Evolutionary conservation across 805 yeast genomes (phyloP).

Genomic region (Wickerhamomyces bovis): DNA sequence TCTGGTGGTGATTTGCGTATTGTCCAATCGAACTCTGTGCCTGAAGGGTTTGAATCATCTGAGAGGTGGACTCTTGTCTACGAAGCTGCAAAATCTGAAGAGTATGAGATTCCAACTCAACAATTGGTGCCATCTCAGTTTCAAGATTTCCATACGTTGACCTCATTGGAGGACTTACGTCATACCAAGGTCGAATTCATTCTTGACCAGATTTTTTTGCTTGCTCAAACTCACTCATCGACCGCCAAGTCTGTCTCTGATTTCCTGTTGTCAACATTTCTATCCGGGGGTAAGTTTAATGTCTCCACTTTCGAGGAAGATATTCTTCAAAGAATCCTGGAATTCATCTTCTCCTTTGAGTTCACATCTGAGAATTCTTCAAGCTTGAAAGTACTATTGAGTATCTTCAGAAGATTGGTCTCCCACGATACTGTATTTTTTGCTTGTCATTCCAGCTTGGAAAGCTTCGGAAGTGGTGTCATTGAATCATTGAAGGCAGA

Average conservation of each 20-base stretch:
- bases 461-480: slow-evolving; percentile 32
- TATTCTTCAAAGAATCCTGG: slow-evolving; percentile 32
- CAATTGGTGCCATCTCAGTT: slow-evolving; percentile 34
- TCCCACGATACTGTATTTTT: slow-evolving; percentile 33
- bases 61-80: slow-evolving; percentile 27
- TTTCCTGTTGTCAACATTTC: slow-evolving; percentile 31
- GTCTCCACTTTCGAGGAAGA: slow-evolving; percentile 29
- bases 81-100: slow-evolving; percentile 13
- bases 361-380: slow-evolving; percentile 23
- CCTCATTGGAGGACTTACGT: slow-evolving; percentile 36
- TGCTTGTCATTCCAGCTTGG: slow-evolving; percentile 28
- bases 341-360: slow-evolving; percentile 30
- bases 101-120: slow-evolving; percentile 23
- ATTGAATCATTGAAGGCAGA: slow-evolving; percentile 31
- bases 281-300: slow-evolving; percentile 27
- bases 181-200: slow-evolving; percentile 28
- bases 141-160: slow-evolving; percentile 30
- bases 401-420: slow-evolving; percentile 37
- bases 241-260: slow-evolving; percentile 33
- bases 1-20: slow-evolving; percentile 28
- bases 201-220: slow-evolving; percentile 35
- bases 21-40: slow-evolving; percentile 14
- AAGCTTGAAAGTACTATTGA: slow-evolving; percentile 34
- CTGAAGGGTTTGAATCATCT: slow-evolving; percentile 18
- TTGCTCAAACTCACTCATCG: slow-evolving; percentile 39